A percentile compares a stretch with the other conserved stretches of the same genome.
These are phyloP conservation scores for Suhomyces canberraensis DNA, from an alignment of 805 yeast species.

Conservation along the genomic window DNA sequence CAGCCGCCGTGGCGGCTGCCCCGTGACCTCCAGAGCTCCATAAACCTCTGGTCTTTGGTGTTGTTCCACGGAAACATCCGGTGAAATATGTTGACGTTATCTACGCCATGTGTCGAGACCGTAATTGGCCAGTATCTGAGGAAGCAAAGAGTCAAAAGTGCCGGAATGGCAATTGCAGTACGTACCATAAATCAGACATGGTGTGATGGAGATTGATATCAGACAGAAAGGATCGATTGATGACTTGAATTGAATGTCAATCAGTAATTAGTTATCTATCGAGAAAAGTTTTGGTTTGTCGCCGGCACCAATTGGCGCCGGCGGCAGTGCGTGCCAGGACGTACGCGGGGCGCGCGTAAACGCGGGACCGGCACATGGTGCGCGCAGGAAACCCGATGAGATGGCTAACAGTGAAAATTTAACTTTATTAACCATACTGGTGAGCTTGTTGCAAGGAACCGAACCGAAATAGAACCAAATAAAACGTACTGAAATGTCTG, in stretches of 20 bases:
- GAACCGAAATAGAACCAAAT: too few relatives aligned
- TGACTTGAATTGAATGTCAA: conserved; percentile 4
- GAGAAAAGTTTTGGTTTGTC: conserved; percentile 5
- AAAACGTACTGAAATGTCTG: conserved; percentile 71
- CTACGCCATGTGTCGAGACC: too few relatives aligned
- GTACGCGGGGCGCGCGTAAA: not conserved
- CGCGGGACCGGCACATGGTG: not conserved
- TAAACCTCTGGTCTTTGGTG: too few relatives aligned
- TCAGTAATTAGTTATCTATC: not conserved
- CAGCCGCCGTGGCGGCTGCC: too few relatives aligned
- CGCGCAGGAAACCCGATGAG: conserved; percentile 5
- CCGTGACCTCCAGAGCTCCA: too few relatives aligned
- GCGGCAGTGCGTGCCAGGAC: not conserved
- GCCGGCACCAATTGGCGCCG: conserved; percentile 4
- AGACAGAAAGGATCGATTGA: conserved; percentile 4
- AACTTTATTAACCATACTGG: conserved; percentile 12
- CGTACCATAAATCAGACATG: conserved; percentile 79
- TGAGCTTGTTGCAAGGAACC: conserved; percentile 34
- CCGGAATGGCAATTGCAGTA: too few relatives aligned
- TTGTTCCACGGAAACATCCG: too few relatives aligned
- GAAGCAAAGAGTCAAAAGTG: too few relatives aligned
- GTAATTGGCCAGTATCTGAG: too few relatives aligned
- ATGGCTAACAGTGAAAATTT: not conserved
- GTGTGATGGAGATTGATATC: conserved; percentile 13
- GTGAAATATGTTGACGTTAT: too few relatives aligned